Evolutionary conservation across 2,329 filamentous ascomycete genomes (phyloP), one percentile per base, ranked within the genome.

Genomic region (Lasiodiplodia citricola): DNA sequence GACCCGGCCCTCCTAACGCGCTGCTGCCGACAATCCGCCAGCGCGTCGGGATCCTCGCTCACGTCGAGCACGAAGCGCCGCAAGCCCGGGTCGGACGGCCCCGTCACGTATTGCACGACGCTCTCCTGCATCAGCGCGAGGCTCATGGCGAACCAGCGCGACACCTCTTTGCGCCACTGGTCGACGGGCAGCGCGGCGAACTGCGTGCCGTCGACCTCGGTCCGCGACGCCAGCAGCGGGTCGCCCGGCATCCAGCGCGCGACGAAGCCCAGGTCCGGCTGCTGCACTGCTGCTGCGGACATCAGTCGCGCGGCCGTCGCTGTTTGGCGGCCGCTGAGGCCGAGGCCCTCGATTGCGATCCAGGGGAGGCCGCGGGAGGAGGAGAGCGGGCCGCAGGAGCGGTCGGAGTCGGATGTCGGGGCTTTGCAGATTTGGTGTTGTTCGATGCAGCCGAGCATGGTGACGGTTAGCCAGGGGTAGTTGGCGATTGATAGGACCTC

Each of bases 111-210:
- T 74, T 88, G 91, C 67, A 97, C 84, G 25, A 88, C 88, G 1
- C 87, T 87, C 47, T 90, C 87, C 76, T 92, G 96, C 69, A 97
- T 85, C 0, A 94, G 94, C 0, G 88, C 86, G 74, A 91, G 92
- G 77, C 97, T 93, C 28, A 91, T 87, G 18, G 92, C 88, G 93
- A 94, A 99, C 80, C 97, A 94, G 31, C 92, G 87, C 88, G 98
- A 95, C 37, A 98, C 84, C 77, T 96, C 92, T 1, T 3, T 0
- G 0, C 54, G 54, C 54, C 54, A 56, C 54, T 56, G 54, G 31
- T 56, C 28, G 2, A 31, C 6, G 14, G 54, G 54, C 54, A 56
- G 54, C 31, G 16, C 28, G 18, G 28, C 54, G 54, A 37, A 56
- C 54, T 56, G 54, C 31, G 54, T 35, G 16, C 28, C 18, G 16